phyloP scores from a whole-genome alignment of 257 asterid species.

The Prunella vulgaris region DNA sequence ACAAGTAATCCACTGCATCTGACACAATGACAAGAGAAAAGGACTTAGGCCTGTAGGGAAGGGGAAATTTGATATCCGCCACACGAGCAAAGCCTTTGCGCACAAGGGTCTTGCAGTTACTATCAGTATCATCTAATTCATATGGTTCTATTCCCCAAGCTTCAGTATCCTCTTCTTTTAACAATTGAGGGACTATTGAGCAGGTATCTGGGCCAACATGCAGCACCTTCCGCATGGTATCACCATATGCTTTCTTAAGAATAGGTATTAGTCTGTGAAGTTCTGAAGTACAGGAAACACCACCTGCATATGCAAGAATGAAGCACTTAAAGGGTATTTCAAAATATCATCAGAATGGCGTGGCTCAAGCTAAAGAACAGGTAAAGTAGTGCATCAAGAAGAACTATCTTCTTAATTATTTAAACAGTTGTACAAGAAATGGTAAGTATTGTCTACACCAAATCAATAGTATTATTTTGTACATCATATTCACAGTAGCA shows the following conservation, averaged over 20 bases:
- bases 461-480: neutral
- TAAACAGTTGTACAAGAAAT: neutral
- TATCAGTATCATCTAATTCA: constrained; percentile 71
- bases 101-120: constrained; percentile 67
- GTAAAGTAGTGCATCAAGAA: neutral
- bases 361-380: neutral
- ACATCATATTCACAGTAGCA: neutral
- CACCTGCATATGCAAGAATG: constrained; percentile 44
- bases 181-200: constrained; percentile 58
- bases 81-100: constrained; percentile 78
- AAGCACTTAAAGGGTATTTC: neutral
- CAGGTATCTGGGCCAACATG: constrained; percentile 93
- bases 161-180: constrained; percentile 81
- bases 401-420: neutral
- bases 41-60: constrained; percentile 78
- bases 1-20: constrained; percentile 84
- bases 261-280: constrained; percentile 56
- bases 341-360: neutral
- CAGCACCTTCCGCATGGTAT: constrained; percentile 69
- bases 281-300: constrained; percentile 64
- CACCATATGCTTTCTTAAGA: constrained; percentile 77
- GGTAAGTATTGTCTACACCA: neutral
- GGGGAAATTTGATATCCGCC: constrained; percentile 87
- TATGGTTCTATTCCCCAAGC: constrained; percentile 95
- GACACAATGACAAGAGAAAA: constrained; percentile 80